Base-by-base conservation (phyloP, 768 basidiomycete species). In the Gloeostereum incarnatum region DNA sequence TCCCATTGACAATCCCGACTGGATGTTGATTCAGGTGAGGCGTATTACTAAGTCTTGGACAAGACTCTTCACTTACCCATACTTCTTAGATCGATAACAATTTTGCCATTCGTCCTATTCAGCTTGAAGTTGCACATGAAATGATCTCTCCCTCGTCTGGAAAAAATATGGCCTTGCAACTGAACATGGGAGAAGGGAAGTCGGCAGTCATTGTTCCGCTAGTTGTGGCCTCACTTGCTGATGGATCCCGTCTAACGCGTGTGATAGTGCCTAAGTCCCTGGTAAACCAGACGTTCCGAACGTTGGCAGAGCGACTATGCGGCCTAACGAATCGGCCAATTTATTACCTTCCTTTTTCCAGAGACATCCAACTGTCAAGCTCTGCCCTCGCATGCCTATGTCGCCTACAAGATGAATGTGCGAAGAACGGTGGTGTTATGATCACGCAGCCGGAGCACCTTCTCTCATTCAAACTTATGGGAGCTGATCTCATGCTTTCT, bases 121-220 rank as follows among this genome's bases (percentile, higher is more conserved):
- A 76, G 41, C 50, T 52, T 0, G 36, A 49, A 0, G 51, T 75
- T 6, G 67, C 71, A 1, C 36, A 46, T 3, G 61, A 71, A 35
- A 75, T 76, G 74, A 66, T 70, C 17, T 37, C 48, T 0, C 72
- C 75, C 0, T 40, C 38, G 1, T 58, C 52, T 0, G 40, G 43
- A 2, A 11, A 45, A 6, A 76, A 68, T 34, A 62, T 64, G 0
- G 49, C 59, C 5, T 53, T 69, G 20, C 73, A 75, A 27, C 62
- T 75, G 11, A 73, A 76, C 35, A 77, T 76, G 73, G 73, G 73
- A 2, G 73, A 76, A 38, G 75, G 73, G 1, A 74, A 76, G 42
- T 63, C 69, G 8, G 59, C 62, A 3, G 70, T 71, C 3, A 77
- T 76, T 14, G 59, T 75, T 2, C 74, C 74, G 0, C 53, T 74